A percentile compares a stretch with the other conserved stretches of the same genome.
phyloP scores from a whole-genome alignment of 2,329 filamentous ascomycete genomes.

The Fonsecaea pedrosoi region DNA sequence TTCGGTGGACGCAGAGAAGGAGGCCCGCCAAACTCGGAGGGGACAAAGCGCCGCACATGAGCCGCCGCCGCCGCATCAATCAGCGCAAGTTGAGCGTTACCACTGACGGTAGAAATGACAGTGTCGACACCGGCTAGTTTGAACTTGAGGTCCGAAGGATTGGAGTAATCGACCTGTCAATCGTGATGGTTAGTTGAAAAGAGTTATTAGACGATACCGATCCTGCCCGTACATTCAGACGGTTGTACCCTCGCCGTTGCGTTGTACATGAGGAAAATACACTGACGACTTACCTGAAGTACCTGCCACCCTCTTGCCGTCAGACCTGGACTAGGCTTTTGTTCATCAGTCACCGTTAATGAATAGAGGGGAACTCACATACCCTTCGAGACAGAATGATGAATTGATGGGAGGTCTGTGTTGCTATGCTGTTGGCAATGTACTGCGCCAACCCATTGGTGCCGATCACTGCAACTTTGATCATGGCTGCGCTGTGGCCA shows the following conservation, averaged over 20 bases:
- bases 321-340: constrained; percentile 48
- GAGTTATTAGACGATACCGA: not conserved
- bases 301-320: constrained; percentile 64
- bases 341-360: constrained; percentile 19
- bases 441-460: constrained; percentile 65
- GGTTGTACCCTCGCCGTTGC: not conserved
- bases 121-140: constrained; percentile 74
- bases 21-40: constrained; percentile 76
- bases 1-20: constrained; percentile 61
- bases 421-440: constrained; percentile 65
- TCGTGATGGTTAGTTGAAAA: constrained; percentile 2
- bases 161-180: constrained; percentile 66
- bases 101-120: constrained; percentile 75
- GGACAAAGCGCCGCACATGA: constrained; percentile 72
- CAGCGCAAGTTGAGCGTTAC: constrained; percentile 69
- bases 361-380: constrained; percentile 5
- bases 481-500: constrained; percentile 48
- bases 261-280: not conserved
- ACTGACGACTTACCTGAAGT: constrained; percentile 49
- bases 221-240: not conserved
- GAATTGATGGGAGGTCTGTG: constrained; percentile 69
- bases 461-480: constrained; percentile 68
- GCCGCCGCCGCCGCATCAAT: constrained; percentile 73
- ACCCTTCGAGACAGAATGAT: constrained; percentile 70
- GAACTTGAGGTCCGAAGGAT: constrained; percentile 65